phyloP scores from a whole-genome alignment of 768 basidiomycete species.

The Lentinula guzmanii region DNA sequence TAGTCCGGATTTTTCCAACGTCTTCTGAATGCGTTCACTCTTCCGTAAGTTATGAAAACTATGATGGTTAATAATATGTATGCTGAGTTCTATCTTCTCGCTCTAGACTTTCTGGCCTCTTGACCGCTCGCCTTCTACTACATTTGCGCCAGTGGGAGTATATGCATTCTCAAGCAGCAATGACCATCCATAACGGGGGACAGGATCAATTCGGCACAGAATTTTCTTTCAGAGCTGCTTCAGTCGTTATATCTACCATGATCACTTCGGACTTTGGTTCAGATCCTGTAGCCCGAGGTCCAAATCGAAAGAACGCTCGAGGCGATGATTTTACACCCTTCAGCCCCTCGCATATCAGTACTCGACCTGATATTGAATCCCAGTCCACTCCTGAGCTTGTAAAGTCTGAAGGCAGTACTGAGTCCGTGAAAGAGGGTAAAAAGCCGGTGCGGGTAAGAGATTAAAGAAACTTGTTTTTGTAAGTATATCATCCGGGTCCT shows the following conservation, averaged over 20 bases:
- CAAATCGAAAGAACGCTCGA: neutral
- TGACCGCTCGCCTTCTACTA: conserved; percentile 6
- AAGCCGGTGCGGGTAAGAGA: neutral
- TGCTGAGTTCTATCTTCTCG: neutral
- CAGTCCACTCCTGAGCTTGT: neutral
- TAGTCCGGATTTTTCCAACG: conserved; percentile 23
- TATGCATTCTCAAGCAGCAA: neutral
- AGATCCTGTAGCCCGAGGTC: neutral
- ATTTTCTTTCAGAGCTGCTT: neutral
- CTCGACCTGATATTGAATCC: neutral
- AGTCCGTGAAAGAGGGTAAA: neutral
- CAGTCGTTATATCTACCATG: neutral
- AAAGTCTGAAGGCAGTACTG: neutral
- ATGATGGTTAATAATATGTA: neutral
- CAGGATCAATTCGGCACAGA: neutral
- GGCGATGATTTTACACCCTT: neutral
- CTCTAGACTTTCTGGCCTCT: conserved; percentile 3
- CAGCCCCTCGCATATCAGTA: neutral
- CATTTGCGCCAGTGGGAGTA: conserved; percentile 6
- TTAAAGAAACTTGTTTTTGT: no score
- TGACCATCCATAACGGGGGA: neutral
- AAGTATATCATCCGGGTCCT: no score
- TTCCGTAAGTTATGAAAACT: conserved; percentile 15
- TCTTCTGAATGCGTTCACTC: conserved; percentile 19
- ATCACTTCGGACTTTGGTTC: neutral